phyloP scores from a whole-genome alignment of 768 basidiomycete species.

The Boletus edulis region DNA sequence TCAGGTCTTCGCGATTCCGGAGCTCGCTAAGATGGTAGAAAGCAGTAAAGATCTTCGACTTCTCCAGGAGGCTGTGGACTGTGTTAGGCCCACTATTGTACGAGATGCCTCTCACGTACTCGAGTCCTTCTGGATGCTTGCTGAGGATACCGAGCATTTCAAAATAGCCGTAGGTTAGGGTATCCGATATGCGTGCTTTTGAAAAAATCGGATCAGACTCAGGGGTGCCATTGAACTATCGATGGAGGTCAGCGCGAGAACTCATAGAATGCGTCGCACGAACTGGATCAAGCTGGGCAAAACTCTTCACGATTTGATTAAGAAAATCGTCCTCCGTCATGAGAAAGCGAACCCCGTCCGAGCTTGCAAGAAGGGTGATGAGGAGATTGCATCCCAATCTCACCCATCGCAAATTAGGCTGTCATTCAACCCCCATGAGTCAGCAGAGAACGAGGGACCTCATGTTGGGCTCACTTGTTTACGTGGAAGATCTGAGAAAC shows the following conservation, averaged over 20 bases:
- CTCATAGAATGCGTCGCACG: conserved; percentile 20
- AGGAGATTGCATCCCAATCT: conserved; percentile 79
- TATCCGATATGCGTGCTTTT: conserved; percentile 74
- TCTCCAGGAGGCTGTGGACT: conserved; percentile 71
- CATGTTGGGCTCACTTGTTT: conserved; percentile 47
- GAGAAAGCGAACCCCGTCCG: conserved; percentile 84
- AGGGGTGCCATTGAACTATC: conserved; percentile 67
- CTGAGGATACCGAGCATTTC: conserved; percentile 94
- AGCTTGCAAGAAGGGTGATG: conserved; percentile 75
- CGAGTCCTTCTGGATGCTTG: conserved; percentile 84
- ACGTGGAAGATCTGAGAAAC: conserved; percentile 80
- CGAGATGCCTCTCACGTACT: conserved; percentile 48
- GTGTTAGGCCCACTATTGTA: conserved; percentile 2
- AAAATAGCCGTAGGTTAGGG: conserved; percentile 88
- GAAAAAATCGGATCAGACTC: conserved; percentile 84
- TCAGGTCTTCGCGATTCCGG: conserved; percentile 86
- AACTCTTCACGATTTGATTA: conserved; percentile 77
- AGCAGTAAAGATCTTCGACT: conserved; percentile 89
- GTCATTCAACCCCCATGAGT: neutral
- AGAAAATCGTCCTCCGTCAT: conserved; percentile 81
- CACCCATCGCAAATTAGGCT: conserved; percentile 86
- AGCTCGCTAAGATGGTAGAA: conserved; percentile 96
- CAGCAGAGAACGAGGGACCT: neutral
- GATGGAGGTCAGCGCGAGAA: neutral
- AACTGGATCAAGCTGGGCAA: conserved; percentile 92